Evolutionary conservation across 2,329 filamentous ascomycete species (phyloP), one percentile per base, ranked within the genome.

Genomic region (Sclerotinia subarctica): DNA sequence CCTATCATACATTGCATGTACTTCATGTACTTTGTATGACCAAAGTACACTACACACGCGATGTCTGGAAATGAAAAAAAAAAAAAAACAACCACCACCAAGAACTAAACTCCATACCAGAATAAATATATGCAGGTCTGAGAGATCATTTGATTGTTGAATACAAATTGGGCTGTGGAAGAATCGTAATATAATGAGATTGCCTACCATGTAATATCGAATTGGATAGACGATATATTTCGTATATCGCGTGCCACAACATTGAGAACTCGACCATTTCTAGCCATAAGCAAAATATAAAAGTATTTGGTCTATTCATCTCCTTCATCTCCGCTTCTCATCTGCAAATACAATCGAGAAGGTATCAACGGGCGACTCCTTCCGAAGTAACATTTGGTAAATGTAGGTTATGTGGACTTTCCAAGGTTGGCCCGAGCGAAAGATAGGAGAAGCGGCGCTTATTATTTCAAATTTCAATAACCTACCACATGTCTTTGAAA

Each of bases 381-480:
- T 53, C 64, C 64, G 56, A 53, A 52, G 51, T 62, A 44, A 52
- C 19, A 44, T 38, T 54, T 29, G 60, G 32, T 64, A 49, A 49
- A 60, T 60, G 42, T 29, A 29, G 35, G 19, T n/a, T n/a, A n/a
- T n/a, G n/a, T n/a, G 19, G 46, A 49, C 29, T 24, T 57, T 66
- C 35, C 54, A 66, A 52, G 32, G n/a, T 60, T 66, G 54, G 42
- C 54, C 38, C 24, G 44, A 44, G 17, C 32, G 26, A 60, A 32
- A 51, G 44, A 49, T 49, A 11, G 52, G 44, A 44, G 59, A 64
- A 64, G 59, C 49, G 59, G 66, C 66, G 59, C 66, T 64, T 64
- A 56, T 38, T 64, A 29, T 29, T 44, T 42, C 38, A 15, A 42
- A 42, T 42, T 49, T 49, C 58, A 64, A 64, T 68, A 35, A 38